Conservation (phyloP, 2,329 filamentous ascomycete species). For the Zymoseptoria tritici region DNA sequence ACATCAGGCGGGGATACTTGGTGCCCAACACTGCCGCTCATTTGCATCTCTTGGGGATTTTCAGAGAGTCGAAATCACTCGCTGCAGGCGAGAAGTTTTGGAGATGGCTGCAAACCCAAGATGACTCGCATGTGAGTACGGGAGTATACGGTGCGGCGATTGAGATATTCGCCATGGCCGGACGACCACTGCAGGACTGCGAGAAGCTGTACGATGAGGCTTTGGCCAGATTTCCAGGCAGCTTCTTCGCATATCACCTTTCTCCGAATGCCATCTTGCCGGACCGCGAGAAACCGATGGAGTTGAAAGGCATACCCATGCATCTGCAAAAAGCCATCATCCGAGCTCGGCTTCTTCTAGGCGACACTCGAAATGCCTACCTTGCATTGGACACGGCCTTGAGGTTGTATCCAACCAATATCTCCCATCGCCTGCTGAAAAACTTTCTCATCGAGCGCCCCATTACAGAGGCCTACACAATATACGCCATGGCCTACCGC, state of each 20-base stretch:
- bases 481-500: slow-evolving; percentile 43
- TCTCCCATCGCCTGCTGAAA: slow-evolving; percentile 38
- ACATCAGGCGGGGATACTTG: slow-evolving; percentile 32
- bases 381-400: slow-evolving; percentile 43
- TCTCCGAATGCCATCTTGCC: slow-evolving; percentile 40
- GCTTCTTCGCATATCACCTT: slow-evolving; percentile 42
- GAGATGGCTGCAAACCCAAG: slow-evolving; percentile 40
- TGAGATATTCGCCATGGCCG: slow-evolving; percentile 40
- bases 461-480: slow-evolving; percentile 39
- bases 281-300: slow-evolving; percentile 32
- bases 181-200: slow-evolving; percentile 34
- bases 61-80: slow-evolving; percentile 38
- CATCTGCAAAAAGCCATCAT: slow-evolving; percentile 43
- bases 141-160: slow-evolving; percentile 45
- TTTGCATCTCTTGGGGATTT: slow-evolving; percentile 41
- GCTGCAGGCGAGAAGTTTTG: slow-evolving; percentile 35
- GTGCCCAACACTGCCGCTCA: slow-evolving; percentile 33
- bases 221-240: slow-evolving; percentile 41
- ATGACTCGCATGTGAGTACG: slow-evolving; percentile 35
- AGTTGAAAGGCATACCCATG: slow-evolving; percentile 33
- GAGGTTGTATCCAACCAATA: slow-evolving; percentile 39
- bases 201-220: slow-evolving; percentile 41
- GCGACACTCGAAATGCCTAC: slow-evolving; percentile 44
- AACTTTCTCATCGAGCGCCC: slow-evolving; percentile 41
- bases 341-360: slow-evolving; percentile 38